phyloP scores from a whole-genome alignment of 352 stramenopile genomes.

The Pythium folliculosum region DNA sequence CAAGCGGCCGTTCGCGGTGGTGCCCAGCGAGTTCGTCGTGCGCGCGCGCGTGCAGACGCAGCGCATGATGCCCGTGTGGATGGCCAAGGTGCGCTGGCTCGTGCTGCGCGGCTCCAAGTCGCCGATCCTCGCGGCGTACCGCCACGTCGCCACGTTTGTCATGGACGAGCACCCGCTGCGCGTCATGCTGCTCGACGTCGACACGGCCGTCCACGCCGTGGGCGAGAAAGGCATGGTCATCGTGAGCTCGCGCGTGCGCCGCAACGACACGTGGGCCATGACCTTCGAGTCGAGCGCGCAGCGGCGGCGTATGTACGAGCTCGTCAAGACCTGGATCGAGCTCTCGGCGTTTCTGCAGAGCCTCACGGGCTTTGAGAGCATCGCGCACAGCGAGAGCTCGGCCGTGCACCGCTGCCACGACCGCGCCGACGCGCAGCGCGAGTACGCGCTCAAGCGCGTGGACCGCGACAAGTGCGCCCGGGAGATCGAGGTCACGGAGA shows the following conservation, averaged over 20 bases:
- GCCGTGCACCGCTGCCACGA: constrained; percentile 57
- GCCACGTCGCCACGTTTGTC: constrained; percentile 35
- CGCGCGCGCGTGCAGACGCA: constrained; percentile 47
- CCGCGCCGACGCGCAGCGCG: constrained; percentile 20
- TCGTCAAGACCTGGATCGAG: constrained; percentile 57
- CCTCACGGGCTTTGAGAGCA: constrained; percentile 46
- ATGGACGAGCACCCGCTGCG: constrained; percentile 43
- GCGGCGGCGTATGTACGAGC: constrained; percentile 49
- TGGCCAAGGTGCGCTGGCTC: constrained; percentile 53
- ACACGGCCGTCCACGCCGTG: constrained; percentile 42
- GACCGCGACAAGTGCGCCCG: constrained; percentile 33
- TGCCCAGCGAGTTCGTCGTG: constrained; percentile 57
- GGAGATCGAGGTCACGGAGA: constrained; percentile 52
- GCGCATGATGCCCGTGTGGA: constrained; percentile 56
- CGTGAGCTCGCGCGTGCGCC: constrained; percentile 50
- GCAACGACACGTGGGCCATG: constrained; percentile 56
- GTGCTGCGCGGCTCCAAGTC: constrained; percentile 66
- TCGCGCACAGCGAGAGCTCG: constrained; percentile 54
- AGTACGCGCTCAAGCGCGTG: constrained; percentile 59
- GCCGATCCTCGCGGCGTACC: constrained; percentile 54
- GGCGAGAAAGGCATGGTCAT: constrained; percentile 55
- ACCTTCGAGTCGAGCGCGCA: constrained; percentile 48
- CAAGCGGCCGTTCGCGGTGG: constrained; percentile 30
- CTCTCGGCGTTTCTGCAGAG: constrained; percentile 52
- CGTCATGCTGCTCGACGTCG: constrained; percentile 54